A percentile compares a stretch with the other conserved stretches of the same genome.
These are phyloP conservation scores for Lentinula novae-zelandiae DNA, from an alignment of 1,284 basidiomycete genomes.

Conservation along the genomic window DNA sequence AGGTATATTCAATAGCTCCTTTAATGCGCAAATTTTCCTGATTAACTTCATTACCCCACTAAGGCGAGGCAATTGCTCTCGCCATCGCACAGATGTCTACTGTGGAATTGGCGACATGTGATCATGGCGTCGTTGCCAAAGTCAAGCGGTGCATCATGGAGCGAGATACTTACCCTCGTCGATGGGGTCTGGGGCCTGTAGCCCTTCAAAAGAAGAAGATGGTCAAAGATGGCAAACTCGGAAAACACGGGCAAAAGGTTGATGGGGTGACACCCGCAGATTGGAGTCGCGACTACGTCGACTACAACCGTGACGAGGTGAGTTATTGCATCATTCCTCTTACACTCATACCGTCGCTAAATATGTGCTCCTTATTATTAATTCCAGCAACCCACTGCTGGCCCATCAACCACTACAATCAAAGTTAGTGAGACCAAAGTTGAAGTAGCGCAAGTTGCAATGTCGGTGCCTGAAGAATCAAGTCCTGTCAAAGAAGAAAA, in stretches of 20 bases:
- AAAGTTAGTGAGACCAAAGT: slow-evolving; percentile 7
- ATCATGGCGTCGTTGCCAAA: slow-evolving; percentile 99
- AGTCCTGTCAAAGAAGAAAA: slow-evolving; percentile 51
- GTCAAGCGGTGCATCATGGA: slow-evolving; percentile 99
- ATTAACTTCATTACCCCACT: slow-evolving; percentile 20
- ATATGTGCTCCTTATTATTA: slow-evolving; percentile 7
- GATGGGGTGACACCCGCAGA: slow-evolving; percentile 88
- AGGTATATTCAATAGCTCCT: slow-evolving; percentile 40
- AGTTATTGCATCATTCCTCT: slow-evolving; percentile 3
- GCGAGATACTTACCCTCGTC: slow-evolving; percentile 95
- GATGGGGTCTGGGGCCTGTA: slow-evolving; percentile 97
- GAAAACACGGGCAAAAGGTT: slow-evolving; percentile 92
- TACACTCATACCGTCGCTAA: slow-evolving; percentile 3
- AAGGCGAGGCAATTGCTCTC: slow-evolving; percentile 95
- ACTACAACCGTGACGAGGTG: slow-evolving; percentile 70
- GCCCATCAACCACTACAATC: slow-evolving; percentile 29
- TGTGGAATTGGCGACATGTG: slow-evolving; percentile 96
- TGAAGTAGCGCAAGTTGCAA: slow-evolving; percentile 21
- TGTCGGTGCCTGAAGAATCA: slow-evolving; percentile 27
- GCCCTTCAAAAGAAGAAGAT: slow-evolving; percentile 98
- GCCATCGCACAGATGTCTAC: slow-evolving; percentile 99
- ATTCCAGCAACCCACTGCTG: slow-evolving; percentile 40
- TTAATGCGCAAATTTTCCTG: neutral
- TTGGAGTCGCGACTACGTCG: slow-evolving; percentile 93
- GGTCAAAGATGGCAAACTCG: slow-evolving; percentile 94